Conservation (phyloP, 495 filamentous ascomycete genomes). For the Letharia columbiana region DNA sequence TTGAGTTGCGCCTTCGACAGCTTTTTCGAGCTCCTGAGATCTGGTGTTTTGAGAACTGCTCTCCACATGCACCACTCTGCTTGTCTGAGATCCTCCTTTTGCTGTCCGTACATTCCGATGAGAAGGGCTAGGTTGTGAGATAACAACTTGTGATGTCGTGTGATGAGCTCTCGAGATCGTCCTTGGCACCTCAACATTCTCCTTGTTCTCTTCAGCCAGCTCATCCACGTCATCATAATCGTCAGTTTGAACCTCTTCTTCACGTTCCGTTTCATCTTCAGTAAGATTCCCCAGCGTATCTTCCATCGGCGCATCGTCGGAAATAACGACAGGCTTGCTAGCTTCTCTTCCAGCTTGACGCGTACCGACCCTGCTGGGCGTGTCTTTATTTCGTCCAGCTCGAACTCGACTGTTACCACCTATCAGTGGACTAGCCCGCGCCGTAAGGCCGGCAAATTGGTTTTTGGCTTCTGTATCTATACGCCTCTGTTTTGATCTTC, state of each 20-base stretch:
- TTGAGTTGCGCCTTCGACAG: constrained; percentile 22
- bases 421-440: constrained; percentile 29
- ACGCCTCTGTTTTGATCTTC: constrained; percentile 31
- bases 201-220: constrained; percentile 44
- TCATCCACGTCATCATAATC: constrained; percentile 31
- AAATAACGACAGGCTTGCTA: constrained; percentile 21
- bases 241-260: constrained; percentile 33
- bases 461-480: constrained; percentile 34
- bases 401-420: constrained; percentile 11
- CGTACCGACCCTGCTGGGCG: constrained; percentile 3
- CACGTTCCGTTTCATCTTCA: constrained; percentile 47
- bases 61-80: neutral
- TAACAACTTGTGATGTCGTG: constrained; percentile 37
- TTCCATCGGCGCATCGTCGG: constrained; percentile 20
- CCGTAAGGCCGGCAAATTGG: constrained; percentile 37
- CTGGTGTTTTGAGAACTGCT: constrained; percentile 9
- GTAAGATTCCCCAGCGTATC: constrained; percentile 28
- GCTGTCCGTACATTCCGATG: constrained; percentile 9
- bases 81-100: constrained; percentile 7
- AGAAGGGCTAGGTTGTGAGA: constrained; percentile 28
- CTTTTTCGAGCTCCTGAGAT: constrained; percentile 11
- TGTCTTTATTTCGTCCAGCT: constrained; percentile 3
- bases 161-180: constrained; percentile 33
- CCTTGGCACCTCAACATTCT: constrained; percentile 34
- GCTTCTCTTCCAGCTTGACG: constrained; percentile 6